A percentile compares a stretch with the other conserved stretches of the same genome.
Conservation (phyloP, 2,329 filamentous ascomycete species). For the Trichoderma atrobrunneum region DNA sequence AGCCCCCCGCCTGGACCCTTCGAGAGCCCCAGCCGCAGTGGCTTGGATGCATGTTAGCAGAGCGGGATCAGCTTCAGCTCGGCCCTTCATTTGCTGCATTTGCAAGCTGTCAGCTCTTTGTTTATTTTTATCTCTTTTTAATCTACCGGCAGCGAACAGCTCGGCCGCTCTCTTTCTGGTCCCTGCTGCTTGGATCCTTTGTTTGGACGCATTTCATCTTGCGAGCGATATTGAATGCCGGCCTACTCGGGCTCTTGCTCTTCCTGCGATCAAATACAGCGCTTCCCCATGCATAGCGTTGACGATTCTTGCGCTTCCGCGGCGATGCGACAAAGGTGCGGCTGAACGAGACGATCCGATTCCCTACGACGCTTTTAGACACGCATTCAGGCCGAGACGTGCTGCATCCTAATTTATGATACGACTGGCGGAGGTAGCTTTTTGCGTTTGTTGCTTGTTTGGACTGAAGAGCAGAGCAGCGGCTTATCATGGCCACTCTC, state of each 20-base stretch:
- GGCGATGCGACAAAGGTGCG: constrained; percentile 15
- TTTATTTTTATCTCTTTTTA: neutral
- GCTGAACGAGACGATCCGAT: constrained; percentile 9
- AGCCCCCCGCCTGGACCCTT: neutral
- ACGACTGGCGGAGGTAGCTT: neutral
- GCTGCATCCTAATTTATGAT: neutral
- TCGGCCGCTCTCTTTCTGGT: neutral
- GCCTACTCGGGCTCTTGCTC: neutral
- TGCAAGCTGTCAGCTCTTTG: constrained; percentile 6
- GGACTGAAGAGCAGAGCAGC: neutral
- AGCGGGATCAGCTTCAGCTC: constrained; percentile 9
- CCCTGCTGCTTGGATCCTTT: neutral
- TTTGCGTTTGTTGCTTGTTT: neutral
- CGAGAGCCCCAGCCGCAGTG: constrained; percentile 10
- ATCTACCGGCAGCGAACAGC: neutral
- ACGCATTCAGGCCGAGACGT: neutral
- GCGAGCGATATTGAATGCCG: neutral
- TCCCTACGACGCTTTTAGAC: neutral
- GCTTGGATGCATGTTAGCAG: constrained; percentile 1
- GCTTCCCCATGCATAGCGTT: neutral
- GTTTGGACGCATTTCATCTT: neutral
- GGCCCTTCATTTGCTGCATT: neutral
- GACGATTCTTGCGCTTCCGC: neutral
- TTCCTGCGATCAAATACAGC: neutral
- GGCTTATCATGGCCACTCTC: constrained; percentile 34